Base-by-base conservation (phyloP, 306 rosid species). In the Malus orientalis region DNA sequence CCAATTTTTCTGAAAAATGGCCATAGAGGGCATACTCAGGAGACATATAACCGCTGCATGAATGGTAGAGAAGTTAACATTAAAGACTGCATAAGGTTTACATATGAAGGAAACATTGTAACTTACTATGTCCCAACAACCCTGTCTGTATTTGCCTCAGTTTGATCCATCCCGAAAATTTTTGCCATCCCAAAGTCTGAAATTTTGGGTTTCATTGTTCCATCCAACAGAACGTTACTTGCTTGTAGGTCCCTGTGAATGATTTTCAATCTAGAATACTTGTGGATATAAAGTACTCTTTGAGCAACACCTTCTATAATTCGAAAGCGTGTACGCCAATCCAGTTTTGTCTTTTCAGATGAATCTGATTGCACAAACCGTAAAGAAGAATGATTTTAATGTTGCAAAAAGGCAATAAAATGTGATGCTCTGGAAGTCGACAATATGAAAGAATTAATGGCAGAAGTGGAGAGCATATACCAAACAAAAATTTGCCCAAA, bases 401-500 rank as follows among this genome's bases (percentile, higher is more conserved):
- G 27, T 14, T 25, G 67, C 9, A 29, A 16, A 30, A 63, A 8
- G 6, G 12, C 5, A 63, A 30, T 63, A 8, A 63, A 30, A 32
- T 65, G 20, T 33, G 25, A 33, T 33, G 2, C 20, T 25, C 44
- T 4, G 8, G 22, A 65, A 65, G 10, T 33, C 47, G 19, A 19
- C 8, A 65, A 36, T 49, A 49, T 49, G 54, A 49, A 49, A 49
- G 19, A 61, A 16, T 16, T 30, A 33, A 63, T 30, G 12, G 20
- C 3, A 33, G 3, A 8, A 36, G 16, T 65, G 70, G 13, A 13
- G 58, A 69, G 20, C 6, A 71, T 6, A 6, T 72, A 82, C 93
- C 86, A 63, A 90, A 90, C 72, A 90, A 47, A 18, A 82, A 71
- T 13, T 62, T 67, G 80, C 87, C 91, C 42, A 86, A 23, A 45